Conservation (phyloP, 1,139 yeast genomes). For the Zygosaccharomyces sapae region DNA sequence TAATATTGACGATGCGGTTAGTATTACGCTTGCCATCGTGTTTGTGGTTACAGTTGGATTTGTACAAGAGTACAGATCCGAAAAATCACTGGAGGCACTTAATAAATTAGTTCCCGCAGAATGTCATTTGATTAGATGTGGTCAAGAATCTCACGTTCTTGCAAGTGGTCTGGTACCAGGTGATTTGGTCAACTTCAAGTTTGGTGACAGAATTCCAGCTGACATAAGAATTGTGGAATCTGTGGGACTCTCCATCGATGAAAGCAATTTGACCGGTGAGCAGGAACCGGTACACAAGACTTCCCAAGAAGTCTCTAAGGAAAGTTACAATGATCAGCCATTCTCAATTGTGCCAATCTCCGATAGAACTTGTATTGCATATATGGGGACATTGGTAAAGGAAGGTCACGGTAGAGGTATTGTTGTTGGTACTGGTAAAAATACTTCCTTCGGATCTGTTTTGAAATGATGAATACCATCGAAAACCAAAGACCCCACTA, state of each 20-base stretch:
- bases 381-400: conserved; percentile 92
- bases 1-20: conserved; percentile 84
- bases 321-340: conserved; percentile 29
- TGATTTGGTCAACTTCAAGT: conserved; percentile 77
- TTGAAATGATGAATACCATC: conserved; percentile 87
- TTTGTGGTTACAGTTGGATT: conserved; percentile 93
- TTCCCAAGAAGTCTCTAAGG: conserved; percentile 38
- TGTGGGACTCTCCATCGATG: conserved; percentile 76
- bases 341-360: conserved; percentile 48
- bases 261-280: conserved; percentile 90
- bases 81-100: conserved; percentile 83
- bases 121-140: conserved; percentile 80
- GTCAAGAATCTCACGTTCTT: conserved; percentile 66
- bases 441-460: conserved; percentile 83
- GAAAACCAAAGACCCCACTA: conserved; percentile 92
- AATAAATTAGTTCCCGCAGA: conserved; percentile 89
- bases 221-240: conserved; percentile 76
- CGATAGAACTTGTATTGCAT: conserved; percentile 72
- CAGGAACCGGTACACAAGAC: conserved; percentile 72
- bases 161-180: conserved; percentile 91
- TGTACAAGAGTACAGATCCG: conserved; percentile 91
- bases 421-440: conserved; percentile 79
- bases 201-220: conserved; percentile 94
- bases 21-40: conserved; percentile 78
- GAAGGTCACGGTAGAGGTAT: conserved; percentile 90